phyloP scores from a whole-genome alignment of 2,329 filamentous ascomycete species.

The Xylariaceae sp. region DNA sequence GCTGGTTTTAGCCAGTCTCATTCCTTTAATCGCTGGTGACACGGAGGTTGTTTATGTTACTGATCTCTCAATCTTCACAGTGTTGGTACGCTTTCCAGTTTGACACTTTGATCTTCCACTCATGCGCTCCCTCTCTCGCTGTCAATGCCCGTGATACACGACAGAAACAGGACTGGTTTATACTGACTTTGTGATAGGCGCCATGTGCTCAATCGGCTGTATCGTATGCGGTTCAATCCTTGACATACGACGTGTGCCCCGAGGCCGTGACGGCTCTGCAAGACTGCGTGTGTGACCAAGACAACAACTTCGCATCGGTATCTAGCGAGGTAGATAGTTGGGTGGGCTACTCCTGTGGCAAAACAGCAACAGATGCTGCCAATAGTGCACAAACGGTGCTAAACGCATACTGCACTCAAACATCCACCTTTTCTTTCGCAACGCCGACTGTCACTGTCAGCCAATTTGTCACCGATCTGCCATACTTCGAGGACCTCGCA shows the following conservation, averaged over 20 bases:
- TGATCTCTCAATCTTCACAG: slow-evolving; percentile 31
- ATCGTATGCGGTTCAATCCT: slow-evolving; percentile 40
- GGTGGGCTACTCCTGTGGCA: slow-evolving; percentile 44
- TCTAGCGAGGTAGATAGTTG: slow-evolving; percentile 38
- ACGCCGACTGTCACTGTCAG: slow-evolving; percentile 43
- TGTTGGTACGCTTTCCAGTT: slow-evolving; percentile 18
- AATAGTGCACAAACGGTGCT: slow-evolving; percentile 46
- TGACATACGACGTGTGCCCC: slow-evolving; percentile 44
- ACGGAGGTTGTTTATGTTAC: slow-evolving; percentile 32
- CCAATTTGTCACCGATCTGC: slow-evolving; percentile 50
- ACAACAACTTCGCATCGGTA: slow-evolving; percentile 39
- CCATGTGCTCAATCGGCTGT: slow-evolving; percentile 49
- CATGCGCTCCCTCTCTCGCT: background rate
- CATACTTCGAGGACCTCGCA: slow-evolving; percentile 41
- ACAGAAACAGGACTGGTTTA: background rate
- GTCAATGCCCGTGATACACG: background rate
- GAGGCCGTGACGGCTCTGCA: slow-evolving; percentile 45
- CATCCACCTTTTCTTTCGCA: slow-evolving; percentile 37
- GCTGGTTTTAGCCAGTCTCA: slow-evolving; percentile 10
- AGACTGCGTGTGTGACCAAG: slow-evolving; percentile 52
- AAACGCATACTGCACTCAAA: slow-evolving; percentile 49
- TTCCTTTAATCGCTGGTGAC: slow-evolving; percentile 16
- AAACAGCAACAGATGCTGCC: slow-evolving; percentile 46
- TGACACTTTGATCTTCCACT: slow-evolving; percentile 9
- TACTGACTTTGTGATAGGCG: slow-evolving; percentile 35